These are phyloP conservation scores for Dichomitus squalens DNA, from an alignment of 1,284 basidiomycete genomes.

Conservation along the genomic window DNA sequence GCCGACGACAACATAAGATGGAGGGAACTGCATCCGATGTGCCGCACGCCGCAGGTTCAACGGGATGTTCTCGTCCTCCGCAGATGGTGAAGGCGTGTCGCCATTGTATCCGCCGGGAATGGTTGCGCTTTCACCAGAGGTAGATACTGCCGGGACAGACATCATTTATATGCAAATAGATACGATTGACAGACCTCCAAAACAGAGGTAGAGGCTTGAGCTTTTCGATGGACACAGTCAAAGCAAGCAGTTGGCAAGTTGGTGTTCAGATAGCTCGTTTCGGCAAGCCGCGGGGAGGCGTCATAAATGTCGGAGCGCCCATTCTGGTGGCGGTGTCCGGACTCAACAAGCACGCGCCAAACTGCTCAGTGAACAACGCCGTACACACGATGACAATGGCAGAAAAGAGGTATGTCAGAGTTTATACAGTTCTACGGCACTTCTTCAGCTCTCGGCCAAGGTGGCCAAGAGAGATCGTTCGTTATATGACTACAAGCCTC, in stretches of 20 bases:
- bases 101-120: conserved; percentile 25
- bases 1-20: conserved; percentile 76
- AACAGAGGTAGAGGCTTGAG: neutral
- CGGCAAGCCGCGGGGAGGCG: no score
- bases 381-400: neutral
- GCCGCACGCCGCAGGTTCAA: conserved; percentile 50
- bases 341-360: no score
- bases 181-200: neutral
- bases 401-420: conserved; percentile 12
- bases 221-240: neutral
- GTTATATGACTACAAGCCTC: conserved; percentile 15
- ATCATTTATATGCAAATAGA: neutral
- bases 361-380: no score
- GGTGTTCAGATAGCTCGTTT: no score
- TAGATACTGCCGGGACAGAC: neutral
- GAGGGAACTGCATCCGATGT: conserved; percentile 67
- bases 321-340: neutral
- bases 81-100: conserved; percentile 20
- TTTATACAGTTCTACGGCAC: conserved; percentile 29
- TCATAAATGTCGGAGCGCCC: no score
- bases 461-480: conserved; percentile 15
- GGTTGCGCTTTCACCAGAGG: conserved; percentile 1
- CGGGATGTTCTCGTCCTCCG: conserved; percentile 43
- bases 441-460: conserved; percentile 21
- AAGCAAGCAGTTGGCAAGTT: no score